Evolutionary conservation across 2,329 filamentous ascomycete species (phyloP).

Genomic region (Diplodia corticola): DNA sequence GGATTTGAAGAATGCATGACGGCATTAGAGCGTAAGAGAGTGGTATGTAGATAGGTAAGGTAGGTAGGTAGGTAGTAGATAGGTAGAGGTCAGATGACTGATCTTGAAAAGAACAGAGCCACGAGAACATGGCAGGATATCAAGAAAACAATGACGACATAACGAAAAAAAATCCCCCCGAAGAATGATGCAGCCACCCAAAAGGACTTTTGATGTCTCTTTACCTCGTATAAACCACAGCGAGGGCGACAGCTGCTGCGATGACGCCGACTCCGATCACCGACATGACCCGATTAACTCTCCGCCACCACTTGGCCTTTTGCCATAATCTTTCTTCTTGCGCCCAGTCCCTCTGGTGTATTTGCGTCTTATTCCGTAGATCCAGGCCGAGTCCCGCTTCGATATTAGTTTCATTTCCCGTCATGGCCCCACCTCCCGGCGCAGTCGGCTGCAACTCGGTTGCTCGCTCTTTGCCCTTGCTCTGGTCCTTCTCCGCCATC

Average conservation of each 20-base stretch:
- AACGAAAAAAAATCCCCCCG: neutral
- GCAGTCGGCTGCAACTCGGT: neutral
- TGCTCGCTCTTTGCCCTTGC: conserved; percentile 6
- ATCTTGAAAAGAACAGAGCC: conserved; percentile 8
- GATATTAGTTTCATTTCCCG: conserved; percentile 12
- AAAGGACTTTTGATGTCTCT: neutral
- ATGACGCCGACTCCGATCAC: conserved; percentile 7
- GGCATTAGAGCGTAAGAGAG: conserved; percentile 14
- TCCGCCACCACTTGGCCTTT: conserved; percentile 19
- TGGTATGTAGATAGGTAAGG: conserved; percentile 4
- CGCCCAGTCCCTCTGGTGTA: conserved; percentile 8
- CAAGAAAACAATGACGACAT: neutral
- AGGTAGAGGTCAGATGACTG: conserved; percentile 9
- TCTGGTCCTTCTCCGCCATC: conserved; percentile 2
- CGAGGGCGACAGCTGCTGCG: conserved; percentile 10
- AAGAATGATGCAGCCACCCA: neutral
- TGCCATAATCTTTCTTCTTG: conserved; percentile 8
- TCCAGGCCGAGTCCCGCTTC: conserved; percentile 13
- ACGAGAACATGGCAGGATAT: conserved; percentile 3
- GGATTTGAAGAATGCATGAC: neutral
- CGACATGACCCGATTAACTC: conserved; percentile 13
- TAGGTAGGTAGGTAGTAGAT: conserved; percentile 11
- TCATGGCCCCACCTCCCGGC: neutral
- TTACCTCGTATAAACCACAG: conserved; percentile 7
- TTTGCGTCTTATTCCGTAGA: neutral